phyloP scores from a whole-genome alignment of 345 rosid species.

The Gossypium thurberi region DNA sequence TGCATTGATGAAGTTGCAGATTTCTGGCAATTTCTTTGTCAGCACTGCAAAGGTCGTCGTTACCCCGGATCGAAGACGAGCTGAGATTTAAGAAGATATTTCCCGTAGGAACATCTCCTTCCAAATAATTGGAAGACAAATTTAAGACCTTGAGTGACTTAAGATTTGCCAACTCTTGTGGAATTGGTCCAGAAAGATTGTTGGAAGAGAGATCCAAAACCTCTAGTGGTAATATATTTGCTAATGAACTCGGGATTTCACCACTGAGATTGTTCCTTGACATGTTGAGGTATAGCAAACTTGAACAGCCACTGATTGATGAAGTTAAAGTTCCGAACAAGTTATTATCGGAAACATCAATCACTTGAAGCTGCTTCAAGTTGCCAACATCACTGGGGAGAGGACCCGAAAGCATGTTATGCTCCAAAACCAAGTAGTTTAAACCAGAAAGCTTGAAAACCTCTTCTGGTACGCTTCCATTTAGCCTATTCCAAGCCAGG shows the following conservation, averaged over 20 bases:
- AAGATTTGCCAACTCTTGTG: slow-evolving; percentile 1
- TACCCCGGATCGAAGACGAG: background rate
- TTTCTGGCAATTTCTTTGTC: slow-evolving; percentile 4
- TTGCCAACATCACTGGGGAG: slow-evolving; percentile 7
- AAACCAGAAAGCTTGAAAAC: background rate
- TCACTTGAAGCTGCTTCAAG: background rate
- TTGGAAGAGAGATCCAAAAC: slow-evolving; percentile 16
- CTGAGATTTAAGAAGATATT: slow-evolving; percentile 5
- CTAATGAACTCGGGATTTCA: slow-evolving; percentile 13
- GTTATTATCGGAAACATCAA: slow-evolving; percentile 3
- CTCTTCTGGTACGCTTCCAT: slow-evolving; percentile 9
- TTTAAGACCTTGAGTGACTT: background rate
- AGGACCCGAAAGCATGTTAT: slow-evolving; percentile 4
- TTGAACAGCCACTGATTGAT: slow-evolving; percentile 7
- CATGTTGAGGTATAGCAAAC: slow-evolving; percentile 2
- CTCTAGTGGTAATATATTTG: background rate
- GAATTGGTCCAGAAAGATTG: slow-evolving; percentile 13
- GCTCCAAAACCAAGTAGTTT: background rate
- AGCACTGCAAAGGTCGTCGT: slow-evolving; percentile 13
- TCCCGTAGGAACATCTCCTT: slow-evolving; percentile 15
- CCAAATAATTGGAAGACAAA: slow-evolving; percentile 19
- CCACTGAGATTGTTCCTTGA: slow-evolving; percentile 4
- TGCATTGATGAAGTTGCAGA: background rate
- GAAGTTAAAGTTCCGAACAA: slow-evolving; percentile 9
- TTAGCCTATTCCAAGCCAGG: slow-evolving; percentile 12